Evolutionary conservation across 1,139 yeast species (phyloP), one percentile per base, ranked within the genome.

Genomic region (Yamadazyma sp.): DNA sequence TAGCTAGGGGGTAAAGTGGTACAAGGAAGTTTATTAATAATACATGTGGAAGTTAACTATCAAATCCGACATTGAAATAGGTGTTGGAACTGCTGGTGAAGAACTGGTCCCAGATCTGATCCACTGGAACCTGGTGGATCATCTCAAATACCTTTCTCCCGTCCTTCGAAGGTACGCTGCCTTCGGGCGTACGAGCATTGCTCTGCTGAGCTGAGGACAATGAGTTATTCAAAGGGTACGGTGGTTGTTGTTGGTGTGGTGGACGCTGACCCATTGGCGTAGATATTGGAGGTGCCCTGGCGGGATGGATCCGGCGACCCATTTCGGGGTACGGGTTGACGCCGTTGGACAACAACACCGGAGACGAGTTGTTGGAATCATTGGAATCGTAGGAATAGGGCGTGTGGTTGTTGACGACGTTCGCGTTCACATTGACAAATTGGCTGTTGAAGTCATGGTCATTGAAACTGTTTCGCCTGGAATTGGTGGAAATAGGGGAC

Each of bases 21-120:
- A n/a, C n/a, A 20, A 20, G 24, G 24, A 10, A 87, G 85, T 42
- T n/a, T n/a, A n/a, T n/a, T n/a, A n/a, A n/a, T 20, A 20, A 6
- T 20, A 20, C 22, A 20, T 8, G 22, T 20, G n/a, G n/a, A n/a
- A 20, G 8, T 76, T 73, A 33, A 6, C 12, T 18, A 12, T 39
- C 45, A 26, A 24, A 34, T 17, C 37, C 34, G 17, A 31, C 23
- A 20, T 16, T 34, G 31, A 31, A 31, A 22, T 28, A 37, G 6
- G 35, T 31, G 24, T 36, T 38, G 31, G 40, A 31, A 27, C 43
- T 41, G 34, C 48, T 44, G 28, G 79, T 73, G 54, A 84, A 83
- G 48, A 80, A 83, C 51, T 84, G 89, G 48, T 82, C 91, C 92
- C 92, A 85, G 34, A 84, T 81, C 26, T 83, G 72, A 34, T 83